Evolutionary conservation across 2,329 filamentous ascomycete species (phyloP), one percentile per base, ranked within the genome.

Genomic region (Fusarium sp.): DNA sequence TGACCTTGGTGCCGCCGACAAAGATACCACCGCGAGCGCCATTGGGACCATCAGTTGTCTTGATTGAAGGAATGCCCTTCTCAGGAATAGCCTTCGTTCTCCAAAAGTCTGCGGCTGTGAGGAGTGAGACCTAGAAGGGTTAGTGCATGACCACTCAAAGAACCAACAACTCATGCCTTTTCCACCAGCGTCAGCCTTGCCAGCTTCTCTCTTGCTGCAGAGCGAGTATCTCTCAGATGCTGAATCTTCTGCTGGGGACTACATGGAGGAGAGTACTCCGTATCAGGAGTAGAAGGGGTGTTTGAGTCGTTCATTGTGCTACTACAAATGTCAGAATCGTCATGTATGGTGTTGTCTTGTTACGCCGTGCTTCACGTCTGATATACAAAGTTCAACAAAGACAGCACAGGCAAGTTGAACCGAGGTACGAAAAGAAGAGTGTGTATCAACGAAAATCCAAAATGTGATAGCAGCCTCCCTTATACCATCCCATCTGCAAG

Each of bases 31-130:
- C 91, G 30, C 91, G 89, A 49, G 91, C 90, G 33, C 91, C 91
- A 80, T 93, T 93, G 4, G 91, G 91, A 2, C 91, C 91, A 81
- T 93, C 91, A 30, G 89, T 91, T 9, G 90, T 89, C 76, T 92
- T 92, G 67, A 92, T 85, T 1, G 89, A 86, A 3, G 91, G 90
- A 33, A 93, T 89, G 10, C 87, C 88, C 74, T 92, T 90, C 40
- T 87, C 86, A 6, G 88, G 87, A 58, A 94, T 88, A 2, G 90
- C 81, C 66, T 88, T 89, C 6, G 91, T 93, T 71, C 91, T 89
- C 92, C 91, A 93, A 77, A 93, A 92, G 78, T 93, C 91, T 28
- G 88, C 88, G 16, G 88, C 90, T 23, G 88, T 88, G 28, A 91
- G 83, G 3, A 91, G 81, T 6, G 89, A 90, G 44, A 91, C 84